Evolutionary conservation across 352 stramenopile species (phyloP), one percentile per base, ranked within the genome.

Genomic region (Achlya hypogyna): DNA sequence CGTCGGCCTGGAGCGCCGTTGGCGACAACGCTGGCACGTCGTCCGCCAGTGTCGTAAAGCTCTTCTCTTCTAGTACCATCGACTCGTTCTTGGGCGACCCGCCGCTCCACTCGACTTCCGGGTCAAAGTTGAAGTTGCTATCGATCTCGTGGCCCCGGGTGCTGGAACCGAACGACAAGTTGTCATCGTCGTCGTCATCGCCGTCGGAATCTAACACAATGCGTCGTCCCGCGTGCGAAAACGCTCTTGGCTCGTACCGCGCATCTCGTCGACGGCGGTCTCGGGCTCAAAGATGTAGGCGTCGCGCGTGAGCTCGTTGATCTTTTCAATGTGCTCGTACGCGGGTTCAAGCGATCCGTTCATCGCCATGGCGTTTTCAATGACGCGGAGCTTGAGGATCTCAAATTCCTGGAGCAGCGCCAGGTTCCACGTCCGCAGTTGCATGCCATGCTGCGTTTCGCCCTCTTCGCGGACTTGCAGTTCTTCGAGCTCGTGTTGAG

Each of bases 51-150:
- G 49, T 56, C 31, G 49, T 56, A 56, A 56, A 56, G 8, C 49
- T 56, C 49, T 22, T 56, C 2, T 56, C 49, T 53, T 49, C 56
- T 3, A 53, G 18, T 9, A 53, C 35, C 18, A 49, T 34, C 35
- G 54, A 34, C 8, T 53, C 32, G 45, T 65, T 42, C 28, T 47
- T 53, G 28, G 32, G 32, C 12, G 58, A 27, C 27, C 31, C 49
- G 2, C 49, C 49, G 31, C 25, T 56, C 49, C 49, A 56, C 49
- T 56, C 49, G 49, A 56, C 49, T 38, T 43, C 20, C 6, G 58
- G 58, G 58, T 65, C 35, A 32, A 53, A 65, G 42, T 65, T 65
- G 28, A 65, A 65, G 42, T 65, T 51, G 14, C 34, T 53, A 22
- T 65, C 58, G 20, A 31, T 42, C 12, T 65, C 58, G 5, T 20